Conservation (phyloP, 2,329 filamentous ascomycete species). For the Scedosporium minutisporum region DNA sequence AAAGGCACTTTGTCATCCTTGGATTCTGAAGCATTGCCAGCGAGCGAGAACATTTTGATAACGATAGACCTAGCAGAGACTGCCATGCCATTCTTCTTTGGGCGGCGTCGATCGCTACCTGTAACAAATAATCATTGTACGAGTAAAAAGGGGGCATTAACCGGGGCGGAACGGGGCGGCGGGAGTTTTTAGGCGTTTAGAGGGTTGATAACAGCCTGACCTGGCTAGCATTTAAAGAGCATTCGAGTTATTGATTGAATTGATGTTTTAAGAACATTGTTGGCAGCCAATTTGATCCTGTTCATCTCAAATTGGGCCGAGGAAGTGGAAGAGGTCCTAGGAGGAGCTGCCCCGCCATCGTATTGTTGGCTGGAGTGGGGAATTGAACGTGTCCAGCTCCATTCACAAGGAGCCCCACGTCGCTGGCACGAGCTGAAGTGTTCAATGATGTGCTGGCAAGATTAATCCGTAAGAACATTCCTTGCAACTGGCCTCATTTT, state of each 20-base stretch:
- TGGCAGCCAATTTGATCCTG: too few relatives aligned
- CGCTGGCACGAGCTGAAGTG: not conserved
- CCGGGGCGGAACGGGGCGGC: not conserved
- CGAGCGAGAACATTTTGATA: not conserved
- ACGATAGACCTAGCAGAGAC: too few relatives aligned
- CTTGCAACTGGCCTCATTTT: too few relatives aligned
- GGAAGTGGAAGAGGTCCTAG: too few relatives aligned
- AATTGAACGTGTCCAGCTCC: too few relatives aligned
- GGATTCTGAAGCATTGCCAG: slow-evolving; percentile 4
- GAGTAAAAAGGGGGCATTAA: not conserved
- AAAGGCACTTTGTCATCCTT: slow-evolving; percentile 1
- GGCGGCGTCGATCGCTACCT: not conserved
- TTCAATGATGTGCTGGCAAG: not conserved
- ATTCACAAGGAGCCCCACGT: not conserved
- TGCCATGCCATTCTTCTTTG: too few relatives aligned
- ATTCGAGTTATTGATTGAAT: not conserved
- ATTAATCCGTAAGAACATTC: too few relatives aligned
- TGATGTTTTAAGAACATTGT: not conserved
- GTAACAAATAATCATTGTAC: not conserved
- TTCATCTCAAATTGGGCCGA: too few relatives aligned
- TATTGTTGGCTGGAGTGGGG: too few relatives aligned
- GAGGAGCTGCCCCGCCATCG: too few relatives aligned
- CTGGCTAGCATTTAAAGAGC: not conserved
- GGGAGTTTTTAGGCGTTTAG: not conserved
- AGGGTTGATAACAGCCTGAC: not conserved